Percentiles rank a stretch among this genome's conserved stretches.
Conservation (phyloP, 257 asterid species). For the Lavandula angustifolia region DNA sequence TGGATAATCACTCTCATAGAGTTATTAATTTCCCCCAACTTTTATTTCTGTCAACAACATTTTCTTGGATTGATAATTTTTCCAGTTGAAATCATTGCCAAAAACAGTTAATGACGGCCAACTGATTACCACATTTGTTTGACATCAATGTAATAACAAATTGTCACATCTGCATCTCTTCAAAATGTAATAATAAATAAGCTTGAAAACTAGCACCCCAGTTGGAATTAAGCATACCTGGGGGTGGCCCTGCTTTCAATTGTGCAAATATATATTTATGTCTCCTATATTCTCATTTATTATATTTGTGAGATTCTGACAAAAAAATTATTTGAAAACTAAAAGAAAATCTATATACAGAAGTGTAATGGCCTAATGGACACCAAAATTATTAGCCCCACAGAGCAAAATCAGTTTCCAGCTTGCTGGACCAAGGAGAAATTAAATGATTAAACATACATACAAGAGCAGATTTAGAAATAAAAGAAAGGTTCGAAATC, state of each 20-base stretch:
- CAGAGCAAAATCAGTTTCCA: slow-evolving; percentile 18
- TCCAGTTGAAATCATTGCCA: slow-evolving; percentile 25
- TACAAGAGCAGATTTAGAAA: not conserved
- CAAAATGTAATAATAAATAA: slow-evolving; percentile 27
- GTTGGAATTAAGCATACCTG: not conserved
- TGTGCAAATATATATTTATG: not conserved
- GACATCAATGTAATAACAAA: not conserved
- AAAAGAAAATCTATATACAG: not conserved
- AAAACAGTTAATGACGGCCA: slow-evolving; percentile 11
- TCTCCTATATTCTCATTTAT: not conserved
- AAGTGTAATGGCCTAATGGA: slow-evolving; percentile 9
- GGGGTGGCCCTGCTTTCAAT: slow-evolving; percentile 17
- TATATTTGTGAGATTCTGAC: not conserved
- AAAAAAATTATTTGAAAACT: not conserved
- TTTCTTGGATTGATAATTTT: not conserved
- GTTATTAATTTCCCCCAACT: too few relatives aligned
- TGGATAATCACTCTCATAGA: too few relatives aligned
- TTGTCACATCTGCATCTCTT: slow-evolving; percentile 15
- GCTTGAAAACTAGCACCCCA: slow-evolving; percentile 23
- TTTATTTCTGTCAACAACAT: not conserved
- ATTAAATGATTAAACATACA: not conserved
- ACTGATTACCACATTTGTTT: slow-evolving; percentile 23
- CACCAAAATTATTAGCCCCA: slow-evolving; percentile 16
- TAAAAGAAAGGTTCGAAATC: too few relatives aligned
- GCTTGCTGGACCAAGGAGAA: not conserved